These are phyloP conservation scores for Corinectria fuckeliana DNA, from an alignment of 2,329 filamentous ascomycete genomes.

Conservation along the genomic window DNA sequence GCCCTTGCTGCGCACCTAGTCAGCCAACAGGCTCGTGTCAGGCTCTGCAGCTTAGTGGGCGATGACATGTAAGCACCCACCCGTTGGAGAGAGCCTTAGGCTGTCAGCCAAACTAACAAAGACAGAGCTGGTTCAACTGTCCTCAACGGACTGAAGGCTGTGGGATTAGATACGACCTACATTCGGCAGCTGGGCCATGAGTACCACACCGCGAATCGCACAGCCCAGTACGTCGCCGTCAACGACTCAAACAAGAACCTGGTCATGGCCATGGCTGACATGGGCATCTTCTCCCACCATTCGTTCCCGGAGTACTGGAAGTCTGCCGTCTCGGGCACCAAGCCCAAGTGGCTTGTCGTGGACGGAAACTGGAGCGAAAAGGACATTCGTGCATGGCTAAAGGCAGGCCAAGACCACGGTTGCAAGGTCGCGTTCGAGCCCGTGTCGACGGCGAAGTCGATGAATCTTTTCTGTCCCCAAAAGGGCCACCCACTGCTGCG, in stretches of 20 bases:
- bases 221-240: conserved; percentile 89
- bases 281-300: conserved; percentile 77
- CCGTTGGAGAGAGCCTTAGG: not conserved
- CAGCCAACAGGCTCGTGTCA: conserved; percentile 66
- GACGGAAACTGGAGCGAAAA: conserved; percentile 84
- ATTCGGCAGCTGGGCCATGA: conserved; percentile 63
- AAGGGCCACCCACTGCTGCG: conserved; percentile 48
- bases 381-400: conserved; percentile 72
- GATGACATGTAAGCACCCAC: conserved; percentile 68
- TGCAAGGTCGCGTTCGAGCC: conserved; percentile 82
- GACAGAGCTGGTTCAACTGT: conserved; percentile 74
- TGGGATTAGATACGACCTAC: conserved; percentile 68
- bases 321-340: conserved; percentile 59
- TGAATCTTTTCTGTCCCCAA: conserved; percentile 65
- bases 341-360: conserved; percentile 79
- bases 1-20: conserved; percentile 79
- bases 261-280: conserved; percentile 93
- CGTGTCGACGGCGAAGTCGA: conserved; percentile 82
- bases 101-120: conserved; percentile 4
- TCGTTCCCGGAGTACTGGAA: conserved; percentile 65
- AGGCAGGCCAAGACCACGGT: conserved; percentile 60
- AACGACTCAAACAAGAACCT: conserved; percentile 86
- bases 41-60: conserved; percentile 81
- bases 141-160: conserved; percentile 66
- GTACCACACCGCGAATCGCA: conserved; percentile 64